Conservation (phyloP, 169 alveolate species). For the Eimeria maxima region DNA sequence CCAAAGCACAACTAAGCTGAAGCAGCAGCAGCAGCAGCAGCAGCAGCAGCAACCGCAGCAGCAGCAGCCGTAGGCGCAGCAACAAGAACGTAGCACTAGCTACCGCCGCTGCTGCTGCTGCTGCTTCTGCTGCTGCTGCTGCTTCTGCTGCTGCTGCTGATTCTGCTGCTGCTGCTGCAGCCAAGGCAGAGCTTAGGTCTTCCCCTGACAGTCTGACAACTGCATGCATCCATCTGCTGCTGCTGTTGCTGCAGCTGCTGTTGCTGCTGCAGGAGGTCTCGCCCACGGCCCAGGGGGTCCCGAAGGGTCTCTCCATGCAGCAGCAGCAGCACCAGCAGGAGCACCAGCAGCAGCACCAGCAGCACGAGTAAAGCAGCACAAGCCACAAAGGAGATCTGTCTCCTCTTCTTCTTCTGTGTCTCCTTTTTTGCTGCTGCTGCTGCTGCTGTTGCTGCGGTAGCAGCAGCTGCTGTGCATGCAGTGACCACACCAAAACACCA, state of each 20-base stretch:
- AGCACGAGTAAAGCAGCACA: conserved; percentile 5
- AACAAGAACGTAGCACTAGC: not conserved
- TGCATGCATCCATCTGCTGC: not conserved
- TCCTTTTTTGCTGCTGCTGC: not conserved
- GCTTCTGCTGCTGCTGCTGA: not conserved
- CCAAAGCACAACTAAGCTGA: no score
- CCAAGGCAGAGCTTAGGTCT: not conserved
- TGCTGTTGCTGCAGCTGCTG: not conserved
- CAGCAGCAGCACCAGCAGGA: no score
- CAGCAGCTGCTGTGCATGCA: conserved; percentile 51
- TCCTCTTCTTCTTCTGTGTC: not conserved
- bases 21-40: not conserved
- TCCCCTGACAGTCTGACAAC: not conserved
- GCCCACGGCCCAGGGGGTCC: not conserved
- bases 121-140: not conserved
- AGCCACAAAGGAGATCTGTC: not conserved
- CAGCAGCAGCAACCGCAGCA: conserved; percentile 4
- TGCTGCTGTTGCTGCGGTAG: not conserved
- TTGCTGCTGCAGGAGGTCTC: no score
- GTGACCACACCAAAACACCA: conserved; percentile 34
- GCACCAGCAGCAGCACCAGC: no score
- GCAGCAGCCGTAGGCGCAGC: not conserved
- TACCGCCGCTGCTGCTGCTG: not conserved
- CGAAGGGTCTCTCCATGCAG: conserved; percentile 7
- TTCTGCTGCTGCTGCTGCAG: no score